Base-by-base conservation (phyloP, 331 rosid genomes). In the Stylosanthes scabra region DNA sequence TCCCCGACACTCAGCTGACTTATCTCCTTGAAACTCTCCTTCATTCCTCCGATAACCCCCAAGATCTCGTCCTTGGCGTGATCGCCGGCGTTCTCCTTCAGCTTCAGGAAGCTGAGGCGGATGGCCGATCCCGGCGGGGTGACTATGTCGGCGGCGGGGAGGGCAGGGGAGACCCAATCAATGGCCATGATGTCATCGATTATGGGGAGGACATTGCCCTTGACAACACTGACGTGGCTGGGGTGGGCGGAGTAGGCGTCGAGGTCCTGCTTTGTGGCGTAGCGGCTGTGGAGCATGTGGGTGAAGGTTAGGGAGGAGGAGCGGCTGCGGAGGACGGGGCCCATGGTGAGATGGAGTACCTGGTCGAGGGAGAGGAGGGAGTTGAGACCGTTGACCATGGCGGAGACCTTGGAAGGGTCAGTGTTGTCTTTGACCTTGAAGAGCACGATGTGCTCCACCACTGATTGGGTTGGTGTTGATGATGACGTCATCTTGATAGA, bases 211-310 rank as follows among this genome's bases (percentile, higher is more conserved):
- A 87, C 96, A 2, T 78, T 71, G 0, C 80, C 90, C 66, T 80
- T 88, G 64, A 94, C 99, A 10, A 91, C 92, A 79, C 67, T 46
- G 15, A 87, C 37, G 69, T 91, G 99, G 78, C 57, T 66, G 0
- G 97, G 93, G 59, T 91, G 96, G 0, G 81, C 90, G 2, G 88
- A 56, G 44, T 89, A 90, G 47, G 85, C 16, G 7, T 69, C 59
- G 39, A 94, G 95, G 70, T 84, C 88, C 9, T 90, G 88, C 55
- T 88, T 91, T 80, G 96, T 70, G 1, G 1, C 71, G 89, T 87
- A 94, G 76, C 97, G 97, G 74, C 80, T 87, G 52, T 94, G 97
- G 59, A 94, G 97, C 77, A 88, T 67, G 87, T 94, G 97, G 31
- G 97, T 94, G 86, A 91, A 94, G 37, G 73, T 52, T 51, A 82